Evolutionary conservation across 1,284 basidiomycete genomes (phyloP).

Genomic region (Ganoderma resinaceum): DNA sequence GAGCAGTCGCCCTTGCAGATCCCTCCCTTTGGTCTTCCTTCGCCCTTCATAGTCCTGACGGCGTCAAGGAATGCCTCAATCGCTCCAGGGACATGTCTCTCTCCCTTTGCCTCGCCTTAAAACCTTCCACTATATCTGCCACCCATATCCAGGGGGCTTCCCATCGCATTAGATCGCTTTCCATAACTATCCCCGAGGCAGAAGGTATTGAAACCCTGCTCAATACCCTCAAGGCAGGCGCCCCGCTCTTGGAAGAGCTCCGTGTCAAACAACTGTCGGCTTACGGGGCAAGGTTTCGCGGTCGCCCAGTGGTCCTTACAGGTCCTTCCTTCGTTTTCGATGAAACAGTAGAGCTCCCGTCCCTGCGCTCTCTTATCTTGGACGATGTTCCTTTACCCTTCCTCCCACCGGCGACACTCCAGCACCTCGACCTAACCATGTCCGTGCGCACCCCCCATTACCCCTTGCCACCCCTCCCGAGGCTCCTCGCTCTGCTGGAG

Average conservation of each 20-base stretch:
- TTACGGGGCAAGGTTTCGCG: not conserved
- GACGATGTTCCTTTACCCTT: conserved; percentile 3
- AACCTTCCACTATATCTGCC: not conserved
- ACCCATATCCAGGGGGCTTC: not conserved
- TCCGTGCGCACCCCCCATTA: not conserved
- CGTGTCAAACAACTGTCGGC: not conserved
- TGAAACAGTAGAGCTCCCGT: not conserved
- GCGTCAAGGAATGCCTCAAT: conserved; percentile 8
- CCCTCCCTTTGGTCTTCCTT: conserved; percentile 14
- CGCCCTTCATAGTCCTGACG: conserved; percentile 7
- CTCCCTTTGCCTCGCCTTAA: not conserved
- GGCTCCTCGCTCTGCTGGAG: not conserved
- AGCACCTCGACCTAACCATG: not conserved
- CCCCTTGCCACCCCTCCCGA: not conserved
- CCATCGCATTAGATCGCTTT: conserved; percentile 12
- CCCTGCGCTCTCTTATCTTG: not conserved
- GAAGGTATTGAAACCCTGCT: not conserved
- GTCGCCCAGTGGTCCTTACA: not conserved
- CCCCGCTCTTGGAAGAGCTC: conserved; percentile 1
- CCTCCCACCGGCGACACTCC: not conserved
- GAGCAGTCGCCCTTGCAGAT: conserved; percentile 3
- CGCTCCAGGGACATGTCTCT: conserved; percentile 14
- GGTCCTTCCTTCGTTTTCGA: not conserved
- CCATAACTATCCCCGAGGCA: not conserved
- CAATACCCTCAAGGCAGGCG: conserved; percentile 1